Percentiles rank a stretch among this genome's conserved stretches.
phyloP scores from a whole-genome alignment of 768 basidiomycete genomes.

The Rhodotorula diobovata region DNA sequence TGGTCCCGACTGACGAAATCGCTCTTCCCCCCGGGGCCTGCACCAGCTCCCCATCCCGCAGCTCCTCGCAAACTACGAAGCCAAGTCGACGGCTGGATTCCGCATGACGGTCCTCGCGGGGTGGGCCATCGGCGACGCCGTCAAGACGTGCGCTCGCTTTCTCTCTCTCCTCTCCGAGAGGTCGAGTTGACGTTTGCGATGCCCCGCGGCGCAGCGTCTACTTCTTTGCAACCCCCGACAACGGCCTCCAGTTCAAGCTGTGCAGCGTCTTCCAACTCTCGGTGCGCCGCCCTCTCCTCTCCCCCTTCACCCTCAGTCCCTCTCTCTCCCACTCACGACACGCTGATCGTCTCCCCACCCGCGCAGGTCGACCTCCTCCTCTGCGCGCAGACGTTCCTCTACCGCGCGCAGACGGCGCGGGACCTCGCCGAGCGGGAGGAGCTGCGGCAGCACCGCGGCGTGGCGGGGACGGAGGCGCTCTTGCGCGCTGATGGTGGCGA shows the following conservation, averaged over 20 bases:
- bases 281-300: too few species aligned
- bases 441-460: slow-evolving; percentile 1
- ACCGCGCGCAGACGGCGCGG: slow-evolving; percentile 30
- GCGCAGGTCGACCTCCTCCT: slow-evolving; percentile 31
- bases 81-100: slow-evolving; percentile 38
- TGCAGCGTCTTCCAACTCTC: slow-evolving; percentile 41
- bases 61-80: slow-evolving; percentile 35
- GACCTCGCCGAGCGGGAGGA: slow-evolving; percentile 9
- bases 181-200: too few species aligned
- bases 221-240: slow-evolving; percentile 33
- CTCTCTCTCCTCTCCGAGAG: neutral
- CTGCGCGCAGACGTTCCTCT: slow-evolving; percentile 32
- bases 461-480: slow-evolving; percentile 20
- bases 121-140: slow-evolving; percentile 37
- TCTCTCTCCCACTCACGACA: neutral
- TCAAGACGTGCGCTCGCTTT: slow-evolving; percentile 17
- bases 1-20: too few species aligned
- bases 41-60: slow-evolving; percentile 38
- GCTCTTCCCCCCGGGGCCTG: neutral
- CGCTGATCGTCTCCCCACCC: neutral
- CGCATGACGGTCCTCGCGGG: slow-evolving; percentile 29
- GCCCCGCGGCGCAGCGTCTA: slow-evolving; percentile 12
- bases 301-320: neutral
- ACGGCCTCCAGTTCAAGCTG: slow-evolving; percentile 36
- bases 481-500: neutral